phyloP scores from a whole-genome alignment of 371 early-diverging fungal genomes.

The Homolaphlyctis polyrhiza region DNA sequence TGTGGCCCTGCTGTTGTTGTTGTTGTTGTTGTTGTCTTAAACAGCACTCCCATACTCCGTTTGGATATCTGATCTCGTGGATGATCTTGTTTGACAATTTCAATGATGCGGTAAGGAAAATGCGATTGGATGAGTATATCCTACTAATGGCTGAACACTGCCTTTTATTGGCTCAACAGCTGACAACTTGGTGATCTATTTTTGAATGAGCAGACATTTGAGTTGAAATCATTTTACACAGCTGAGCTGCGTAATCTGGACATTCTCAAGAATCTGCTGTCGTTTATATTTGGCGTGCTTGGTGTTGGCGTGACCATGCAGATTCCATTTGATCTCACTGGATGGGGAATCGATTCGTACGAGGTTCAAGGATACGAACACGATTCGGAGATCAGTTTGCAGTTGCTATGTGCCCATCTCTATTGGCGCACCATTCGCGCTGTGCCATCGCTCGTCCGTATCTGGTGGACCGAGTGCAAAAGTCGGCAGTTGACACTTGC shows the following conservation, averaged over 20 bases:
- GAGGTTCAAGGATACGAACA: slow-evolving; percentile 59
- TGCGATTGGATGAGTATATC: background rate
- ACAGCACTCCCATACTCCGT: slow-evolving; percentile 3
- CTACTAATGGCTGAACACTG: no score
- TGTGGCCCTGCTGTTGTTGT: no score
- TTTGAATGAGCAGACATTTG: slow-evolving; percentile 58
- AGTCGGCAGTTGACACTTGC: slow-evolving; percentile 67
- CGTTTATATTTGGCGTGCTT: slow-evolving; percentile 58
- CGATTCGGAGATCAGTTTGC: slow-evolving; percentile 52
- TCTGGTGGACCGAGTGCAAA: slow-evolving; percentile 81
- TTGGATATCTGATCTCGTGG: slow-evolving; percentile 71
- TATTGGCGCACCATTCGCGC: slow-evolving; percentile 60
- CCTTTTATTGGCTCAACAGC: no score
- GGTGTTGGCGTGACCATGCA: slow-evolving; percentile 47
- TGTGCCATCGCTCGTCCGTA: slow-evolving; percentile 68
- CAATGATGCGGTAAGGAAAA: slow-evolving; percentile 64
- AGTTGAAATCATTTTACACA: slow-evolving; percentile 61
- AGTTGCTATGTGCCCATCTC: slow-evolving; percentile 65
- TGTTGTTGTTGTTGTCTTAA: no score
- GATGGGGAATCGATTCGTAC: slow-evolving; percentile 65
- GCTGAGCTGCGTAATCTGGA: slow-evolving; percentile 55
- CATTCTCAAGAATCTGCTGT: slow-evolving; percentile 47
- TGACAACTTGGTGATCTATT: slow-evolving; percentile 1
- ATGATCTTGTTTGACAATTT: slow-evolving; percentile 71
- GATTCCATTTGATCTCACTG: slow-evolving; percentile 61